Base-by-base conservation (phyloP, 1,284 basidiomycete genomes). In the Ustilago loliicola region DNA sequence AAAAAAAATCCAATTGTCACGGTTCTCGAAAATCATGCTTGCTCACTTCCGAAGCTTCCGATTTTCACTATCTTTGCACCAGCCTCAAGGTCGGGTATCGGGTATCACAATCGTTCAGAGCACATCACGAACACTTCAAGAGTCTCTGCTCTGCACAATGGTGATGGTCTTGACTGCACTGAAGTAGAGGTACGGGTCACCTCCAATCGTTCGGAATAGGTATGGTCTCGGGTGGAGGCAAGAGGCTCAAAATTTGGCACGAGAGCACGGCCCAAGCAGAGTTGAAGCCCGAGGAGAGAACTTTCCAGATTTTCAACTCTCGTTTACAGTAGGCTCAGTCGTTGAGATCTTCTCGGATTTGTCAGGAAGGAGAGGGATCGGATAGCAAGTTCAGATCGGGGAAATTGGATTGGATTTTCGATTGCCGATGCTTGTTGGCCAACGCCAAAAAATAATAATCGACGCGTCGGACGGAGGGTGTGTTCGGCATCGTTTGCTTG, bases 301-400 rank as follows among this genome's bases (percentile, higher is more conserved):
- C 58, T 57, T 71, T 71, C 68, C 45, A 71, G 68, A 71, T 65
- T 65, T 59, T 56, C 36, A 34, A 10, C 2, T 1, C 6, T 9
- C 25, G 30, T 34, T 42, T 60, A 23, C 2, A 3, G 53, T 7
- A 3, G 53, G 65, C 59, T 67, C 36, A 61, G 59, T 58, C 51
- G 30, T 27, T 32, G 50, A 55, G 58, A 57, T 60, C 61, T 69
- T 63, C 61, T 67, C 48, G 62, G 68, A 71, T 66, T 71, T 71
- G 62, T 57, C 36, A 66, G 48, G 52, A 15, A 32, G 27, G 30
- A 36, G 29, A 30, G 9, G 10, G 21, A 36, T 19, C n/a, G 21
- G 7, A n/a, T 15, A 64, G 54, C 56, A 40, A 51, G 30, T 40
- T 11, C 1, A 23, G 13, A 23, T 15, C n/a, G 9, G n/a, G n/a